A percentile compares a stretch with the other conserved stretches of the same genome.
Conservation (phyloP, 208 protist genomes). For the Trypanosoma grayi region DNA sequence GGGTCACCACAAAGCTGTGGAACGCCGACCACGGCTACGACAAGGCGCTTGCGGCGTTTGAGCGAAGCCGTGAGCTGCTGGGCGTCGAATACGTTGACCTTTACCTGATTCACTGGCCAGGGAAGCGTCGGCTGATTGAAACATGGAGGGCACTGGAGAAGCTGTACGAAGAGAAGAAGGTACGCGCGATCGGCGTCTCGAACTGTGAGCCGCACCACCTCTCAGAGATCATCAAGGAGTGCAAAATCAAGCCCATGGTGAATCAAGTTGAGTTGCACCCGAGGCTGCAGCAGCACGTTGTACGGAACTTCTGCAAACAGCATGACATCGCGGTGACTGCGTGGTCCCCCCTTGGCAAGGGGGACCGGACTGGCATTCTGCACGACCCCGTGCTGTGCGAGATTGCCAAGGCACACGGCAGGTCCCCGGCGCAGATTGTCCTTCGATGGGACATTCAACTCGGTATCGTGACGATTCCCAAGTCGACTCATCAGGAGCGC, state of each 20-base stretch:
- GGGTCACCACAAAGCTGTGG: constrained; percentile 89
- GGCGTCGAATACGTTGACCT: constrained; percentile 94
- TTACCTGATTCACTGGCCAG: constrained; percentile 96
- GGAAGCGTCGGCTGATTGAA: constrained; percentile 45
- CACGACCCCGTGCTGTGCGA: constrained; percentile 29
- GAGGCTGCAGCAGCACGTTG: constrained; percentile 43
- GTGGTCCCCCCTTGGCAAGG: constrained; percentile 81
- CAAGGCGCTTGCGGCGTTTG: constrained; percentile 60
- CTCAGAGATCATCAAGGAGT: constrained; percentile 57
- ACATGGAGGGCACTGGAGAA: constrained; percentile 73
- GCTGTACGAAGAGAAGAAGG: constrained; percentile 60
- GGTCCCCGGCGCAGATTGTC: constrained; percentile 62
- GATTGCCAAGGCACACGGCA: constrained; percentile 58
- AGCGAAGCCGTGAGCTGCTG: constrained; percentile 75
- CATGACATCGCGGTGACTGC: constrained; percentile 77
- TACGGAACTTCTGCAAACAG: constrained; percentile 68
- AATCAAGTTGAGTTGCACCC: constrained; percentile 94
- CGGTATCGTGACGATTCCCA: constrained; percentile 79
- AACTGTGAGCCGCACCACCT: constrained; percentile 79
- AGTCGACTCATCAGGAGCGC: constrained; percentile 67
- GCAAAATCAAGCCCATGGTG: constrained; percentile 73
- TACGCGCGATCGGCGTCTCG: constrained; percentile 87
- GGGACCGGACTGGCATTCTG: constrained; percentile 29
- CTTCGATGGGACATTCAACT: constrained; percentile 75
- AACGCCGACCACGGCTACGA: constrained; percentile 64